Evolutionary conservation across 2,329 filamentous ascomycete species (phyloP), one percentile per base, ranked within the genome.

Genomic region (Pezicula neosporulosa): DNA sequence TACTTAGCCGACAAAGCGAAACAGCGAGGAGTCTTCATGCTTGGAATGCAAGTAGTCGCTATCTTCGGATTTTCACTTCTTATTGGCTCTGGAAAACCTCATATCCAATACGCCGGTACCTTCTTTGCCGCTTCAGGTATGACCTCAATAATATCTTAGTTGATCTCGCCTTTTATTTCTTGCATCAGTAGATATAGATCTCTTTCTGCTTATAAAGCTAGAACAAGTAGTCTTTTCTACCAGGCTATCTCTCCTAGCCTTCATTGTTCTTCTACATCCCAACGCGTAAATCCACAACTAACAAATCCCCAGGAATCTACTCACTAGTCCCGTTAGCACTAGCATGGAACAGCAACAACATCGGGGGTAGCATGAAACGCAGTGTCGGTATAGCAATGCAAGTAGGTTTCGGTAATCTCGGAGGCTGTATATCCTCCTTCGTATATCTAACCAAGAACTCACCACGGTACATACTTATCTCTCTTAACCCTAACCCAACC

Each of bases 51-150:
- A 72, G 67, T 69, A 48, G 57, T 73, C 21, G 61, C n/a, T 68
- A 30, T 28, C 19, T 15, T 47, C 2, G 33, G 36, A n/a, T 36
- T 51, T 38, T 30, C 19, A 24, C 18, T 54, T 6, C 37, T 47
- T 10, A 48, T 51, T 21, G 19, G 21, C 16, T 48, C 44, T n/a
- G 36, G 15, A 4, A 47, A 46, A 21, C 41, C 82, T 0, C 79
- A 80, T 0, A 68, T 84, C 0, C 82, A 78, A 0, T 85, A 85
- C 54, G 59, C 73, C 0, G 82, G 80, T 3, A 82, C 78, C 0
- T 80, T 85, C 63, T 79, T 86, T 55, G 80, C 80, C 0, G 80
- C 81, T 0, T 81, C 77, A 0, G 85, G 85, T 30, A 42, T 9
- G 30, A 2, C 10, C 10, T 12, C 3, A 3, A 76, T 0, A 0